Evolutionary conservation across 768 basidiomycete genomes (phyloP), one percentile per base, ranked within the genome.

Genomic region (Serendipita sp.): DNA sequence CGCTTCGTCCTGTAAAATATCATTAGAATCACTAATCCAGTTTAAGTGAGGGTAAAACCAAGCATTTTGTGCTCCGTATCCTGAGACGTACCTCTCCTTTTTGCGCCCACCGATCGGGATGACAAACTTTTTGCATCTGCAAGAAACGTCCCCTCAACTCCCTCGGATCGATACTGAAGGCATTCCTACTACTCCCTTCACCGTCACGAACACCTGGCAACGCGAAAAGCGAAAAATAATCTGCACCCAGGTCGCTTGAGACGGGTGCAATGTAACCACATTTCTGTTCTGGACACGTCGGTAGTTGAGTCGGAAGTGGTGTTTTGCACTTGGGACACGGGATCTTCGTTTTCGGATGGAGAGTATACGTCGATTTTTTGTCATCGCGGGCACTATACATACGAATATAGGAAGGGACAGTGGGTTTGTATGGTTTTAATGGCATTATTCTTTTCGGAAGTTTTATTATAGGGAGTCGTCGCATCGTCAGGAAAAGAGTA

Each of bases 31-130:
- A n/a, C 33, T 34, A 66, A 52, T 65, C 23, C 74, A 48, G 58
- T 64, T 64, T 23, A 23, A 23, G 13, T 1, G 5, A 18, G 8
- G 50, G 15, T 37, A 3, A 55, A 44, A 1, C 23, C 23, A 8
- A 65, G 23, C 23, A 23, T 23, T 23, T 23, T 23, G 23, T 1
- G 23, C 23, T 23, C 23, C 1, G 23, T 23, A 23, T 23, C 23
- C 23, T 23, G 23, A 23, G 23, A 23, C 63, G 2, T 73, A 70
- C 73, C 66, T 79, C 73, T 64, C 83, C 83, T 69, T 81, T 79
- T 34, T 82, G 80, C 37, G 83, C 80, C 86, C 88, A 95, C 11
- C 83, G 78, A 72, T 97, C 93, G 0, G 93, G 93, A 75, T 97
- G 93, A 62, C 89, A 84, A 23, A 82, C 75, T 23, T 83, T 78